These are phyloP conservation scores for Carex myosuroides DNA, from an alignment of 176 grass and related monocot genomes.

Conservation along the genomic window DNA sequence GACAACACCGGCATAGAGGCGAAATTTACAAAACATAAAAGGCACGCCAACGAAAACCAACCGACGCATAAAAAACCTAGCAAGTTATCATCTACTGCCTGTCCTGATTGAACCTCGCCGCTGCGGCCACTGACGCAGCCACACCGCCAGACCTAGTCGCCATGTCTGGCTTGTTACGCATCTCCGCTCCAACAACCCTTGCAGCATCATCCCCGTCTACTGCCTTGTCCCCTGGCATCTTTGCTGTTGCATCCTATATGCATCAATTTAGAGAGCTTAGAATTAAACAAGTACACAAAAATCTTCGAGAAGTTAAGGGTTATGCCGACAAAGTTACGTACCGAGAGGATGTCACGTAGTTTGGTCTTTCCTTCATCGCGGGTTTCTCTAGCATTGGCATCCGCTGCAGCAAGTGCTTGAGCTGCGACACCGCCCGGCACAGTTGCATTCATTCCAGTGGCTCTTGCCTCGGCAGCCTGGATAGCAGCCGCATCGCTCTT, in stretches of 20 bases:
- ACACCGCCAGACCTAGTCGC: slow-evolving; percentile 32
- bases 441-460: slow-evolving; percentile 30
- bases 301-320: too few species aligned
- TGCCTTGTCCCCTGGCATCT: slow-evolving; percentile 45
- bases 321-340: slow-evolving; percentile 11
- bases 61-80: neutral
- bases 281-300: neutral
- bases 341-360: slow-evolving; percentile 51
- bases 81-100: neutral
- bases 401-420: slow-evolving; percentile 38
- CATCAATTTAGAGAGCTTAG: neutral
- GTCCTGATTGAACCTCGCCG: slow-evolving; percentile 50
- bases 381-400: slow-evolving; percentile 20
- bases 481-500: slow-evolving; percentile 69
- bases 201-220: slow-evolving; percentile 45
- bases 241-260: slow-evolving; percentile 39
- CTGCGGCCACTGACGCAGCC: slow-evolving; percentile 34
- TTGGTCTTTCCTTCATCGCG: slow-evolving; percentile 46
- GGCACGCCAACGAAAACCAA: neutral
- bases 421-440: slow-evolving; percentile 35
- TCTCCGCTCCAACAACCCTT: slow-evolving; percentile 38
- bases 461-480: slow-evolving; percentile 43
- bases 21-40: neutral
- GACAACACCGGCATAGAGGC: neutral
- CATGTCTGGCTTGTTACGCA: slow-evolving; percentile 32